Percentiles rank a stretch among this genome's conserved stretches.
Evolutionary conservation across 2,329 filamentous ascomycete species (phyloP).

Genomic region (Alternaria gansuensis): DNA sequence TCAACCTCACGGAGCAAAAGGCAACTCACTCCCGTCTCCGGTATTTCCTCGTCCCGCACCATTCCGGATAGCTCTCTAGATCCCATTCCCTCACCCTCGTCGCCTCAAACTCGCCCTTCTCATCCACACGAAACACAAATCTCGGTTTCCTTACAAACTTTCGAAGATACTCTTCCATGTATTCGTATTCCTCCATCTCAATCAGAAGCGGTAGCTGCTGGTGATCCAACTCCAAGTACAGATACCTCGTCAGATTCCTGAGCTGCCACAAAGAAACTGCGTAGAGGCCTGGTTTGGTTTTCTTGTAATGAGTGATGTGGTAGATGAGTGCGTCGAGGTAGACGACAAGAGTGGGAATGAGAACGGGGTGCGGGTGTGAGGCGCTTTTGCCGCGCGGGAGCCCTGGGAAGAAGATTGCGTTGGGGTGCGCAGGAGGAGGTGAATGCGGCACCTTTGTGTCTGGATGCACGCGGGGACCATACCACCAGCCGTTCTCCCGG

Average conservation of each 20-base stretch:
- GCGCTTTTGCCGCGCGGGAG: background rate
- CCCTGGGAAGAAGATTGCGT: background rate
- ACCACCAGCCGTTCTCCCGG: constrained; percentile 16
- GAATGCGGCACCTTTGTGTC: constrained; percentile 6
- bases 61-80: constrained; percentile 3
- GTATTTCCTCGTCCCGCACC: background rate
- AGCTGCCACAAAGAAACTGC: background rate
- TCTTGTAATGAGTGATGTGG: background rate
- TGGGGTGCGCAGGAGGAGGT: background rate
- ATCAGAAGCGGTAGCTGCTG: constrained; percentile 10
- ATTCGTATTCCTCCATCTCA: constrained; percentile 2
- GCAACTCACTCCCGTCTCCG: too few species aligned
- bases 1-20: too few species aligned
- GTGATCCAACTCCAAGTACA: constrained; percentile 10
- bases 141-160: constrained; percentile 1
- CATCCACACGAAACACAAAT: background rate
- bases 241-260: constrained; percentile 5
- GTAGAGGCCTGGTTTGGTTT: constrained; percentile 1
- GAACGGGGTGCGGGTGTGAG: background rate
- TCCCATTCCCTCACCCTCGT: constrained; percentile 7
- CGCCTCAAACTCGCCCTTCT: background rate
- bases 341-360: background rate
- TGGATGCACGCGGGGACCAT: constrained; percentile 15
- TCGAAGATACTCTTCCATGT: constrained; percentile 6
- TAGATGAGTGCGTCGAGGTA: constrained; percentile 10